These are phyloP conservation scores for Xylariaceae sp. DNA, from an alignment of 2,329 filamentous ascomycete species.

Conservation along the genomic window DNA sequence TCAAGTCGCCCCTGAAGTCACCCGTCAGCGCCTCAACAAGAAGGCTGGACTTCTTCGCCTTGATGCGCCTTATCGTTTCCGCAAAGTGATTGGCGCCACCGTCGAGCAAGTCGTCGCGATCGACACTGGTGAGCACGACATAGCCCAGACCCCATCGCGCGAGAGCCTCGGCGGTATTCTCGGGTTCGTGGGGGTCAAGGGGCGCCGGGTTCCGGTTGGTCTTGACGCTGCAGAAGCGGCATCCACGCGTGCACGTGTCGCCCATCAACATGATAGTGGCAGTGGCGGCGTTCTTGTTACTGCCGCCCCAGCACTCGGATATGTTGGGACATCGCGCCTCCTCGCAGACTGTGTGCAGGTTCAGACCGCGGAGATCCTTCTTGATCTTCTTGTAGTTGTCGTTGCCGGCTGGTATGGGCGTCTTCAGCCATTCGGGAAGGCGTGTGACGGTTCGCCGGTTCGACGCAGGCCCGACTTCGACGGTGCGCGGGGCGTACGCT, in stretches of 20 bases:
- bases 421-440: constrained; percentile 92
- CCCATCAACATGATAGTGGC: constrained; percentile 99
- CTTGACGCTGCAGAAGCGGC: constrained; percentile 96
- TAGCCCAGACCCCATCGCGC: constrained; percentile 92
- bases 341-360: constrained; percentile 93
- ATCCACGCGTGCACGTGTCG: constrained; percentile 93
- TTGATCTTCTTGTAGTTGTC: constrained; percentile 92
- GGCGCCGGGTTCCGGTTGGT: constrained; percentile 70
- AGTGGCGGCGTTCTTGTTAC: constrained; percentile 80
- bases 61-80: constrained; percentile 91
- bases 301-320: constrained; percentile 94
- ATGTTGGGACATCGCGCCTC: constrained; percentile 97
- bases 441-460: constrained; percentile 63
- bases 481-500: constrained; percentile 56
- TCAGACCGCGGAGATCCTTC: constrained; percentile 81
- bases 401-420: constrained; percentile 77
- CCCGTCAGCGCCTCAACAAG: constrained; percentile 82
- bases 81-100: constrained; percentile 87
- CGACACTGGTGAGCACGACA: constrained; percentile 88
- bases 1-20: constrained; percentile 78
- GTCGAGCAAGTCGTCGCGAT: constrained; percentile 86
- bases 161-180: constrained; percentile 92
- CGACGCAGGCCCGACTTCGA: constrained; percentile 58
- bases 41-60: constrained; percentile 71
- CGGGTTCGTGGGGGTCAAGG: constrained; percentile 90